Evolutionary conservation across 2,329 filamentous ascomycete species (phyloP), one percentile per base, ranked within the genome.

Genomic region (Laburnicola sp.): DNA sequence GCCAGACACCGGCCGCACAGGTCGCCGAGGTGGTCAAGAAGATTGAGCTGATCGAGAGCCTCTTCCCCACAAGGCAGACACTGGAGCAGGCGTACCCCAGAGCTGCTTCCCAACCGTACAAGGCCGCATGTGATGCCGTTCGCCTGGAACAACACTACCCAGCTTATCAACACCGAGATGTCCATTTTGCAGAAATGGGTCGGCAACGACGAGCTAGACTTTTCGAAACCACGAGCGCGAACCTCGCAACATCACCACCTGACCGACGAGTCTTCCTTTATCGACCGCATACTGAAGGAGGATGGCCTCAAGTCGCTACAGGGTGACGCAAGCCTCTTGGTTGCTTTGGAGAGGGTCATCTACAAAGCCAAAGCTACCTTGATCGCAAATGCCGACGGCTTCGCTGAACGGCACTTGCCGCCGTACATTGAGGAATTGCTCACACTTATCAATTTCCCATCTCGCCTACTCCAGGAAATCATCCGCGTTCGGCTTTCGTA

Each of bases 391-490:
- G 89, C 91, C 2, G 84, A 86, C 54, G 85, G 86, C 1, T 99
- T 97, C 70, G 85, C 87, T 35, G 89, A 92, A 65, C 86, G 93
- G 3, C 93, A 99, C 74, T 79, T 99, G 11, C 94, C 94, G 5
- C 92, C 92, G 0, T 97, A 97, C 69, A 95, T 99, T 51, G 94
- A 99, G 70, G 94, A 99, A 72, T 81, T 99, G 38, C 83, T 97
- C 40, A 97, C 91, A 0, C 80, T 99, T 37, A 96, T 99, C 78
- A 97, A 96, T 74, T 99, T 99, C 66, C 94, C 94, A 1, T 96
- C 92, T 1, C 87, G 94, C 6, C 82, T 99, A 31, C 94, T 99
- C 35, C 91, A 97, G 73, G 94, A 97, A 70, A 95, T 99, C 65
- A 97, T 97, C 69, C 88, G 88, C 46, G 88, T 96, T 62, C 88